phyloP scores from a whole-genome alignment of 1,284 basidiomycete genomes.

The Naganishia cerealis region DNA sequence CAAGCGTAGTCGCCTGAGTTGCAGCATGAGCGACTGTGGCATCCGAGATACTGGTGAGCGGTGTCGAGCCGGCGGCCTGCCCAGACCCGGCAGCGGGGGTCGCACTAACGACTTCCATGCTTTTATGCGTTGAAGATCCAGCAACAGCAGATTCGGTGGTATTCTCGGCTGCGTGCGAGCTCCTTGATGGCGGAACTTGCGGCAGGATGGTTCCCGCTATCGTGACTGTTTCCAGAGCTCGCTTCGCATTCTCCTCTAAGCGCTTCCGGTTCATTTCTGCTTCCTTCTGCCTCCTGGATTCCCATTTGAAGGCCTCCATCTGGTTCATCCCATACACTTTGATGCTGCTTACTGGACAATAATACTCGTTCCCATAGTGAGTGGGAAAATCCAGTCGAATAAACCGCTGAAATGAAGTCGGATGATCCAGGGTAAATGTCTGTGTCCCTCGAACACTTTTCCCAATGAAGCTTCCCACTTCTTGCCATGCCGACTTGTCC shows the following conservation, averaged over 20 bases:
- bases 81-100: neutral
- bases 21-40: neutral
- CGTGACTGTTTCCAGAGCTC: conserved; percentile 12
- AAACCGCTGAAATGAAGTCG: conserved; percentile 84
- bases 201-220: conserved; percentile 9
- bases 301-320: conserved; percentile 93
- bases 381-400: conserved; percentile 92
- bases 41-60: neutral
- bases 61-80: neutral
- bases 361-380: conserved; percentile 92
- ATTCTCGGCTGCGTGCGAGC: neutral
- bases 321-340: conserved; percentile 95
- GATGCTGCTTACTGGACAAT: conserved; percentile 89
- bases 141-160: neutral
- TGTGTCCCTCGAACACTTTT: conserved; percentile 87
- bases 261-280: conserved; percentile 13
- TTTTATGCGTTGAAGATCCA: neutral
- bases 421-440: conserved; percentile 62
- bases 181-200: neutral
- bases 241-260: conserved; percentile 20
- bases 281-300: conserved; percentile 55
- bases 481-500: conserved; percentile 52
- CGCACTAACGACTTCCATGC: neutral
- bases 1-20: neutral
- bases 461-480: conserved; percentile 71